Evolutionary conservation across 306 rosid species (phyloP), one percentile per base, ranked within the genome.

Genomic region (Inga laurina): DNA sequence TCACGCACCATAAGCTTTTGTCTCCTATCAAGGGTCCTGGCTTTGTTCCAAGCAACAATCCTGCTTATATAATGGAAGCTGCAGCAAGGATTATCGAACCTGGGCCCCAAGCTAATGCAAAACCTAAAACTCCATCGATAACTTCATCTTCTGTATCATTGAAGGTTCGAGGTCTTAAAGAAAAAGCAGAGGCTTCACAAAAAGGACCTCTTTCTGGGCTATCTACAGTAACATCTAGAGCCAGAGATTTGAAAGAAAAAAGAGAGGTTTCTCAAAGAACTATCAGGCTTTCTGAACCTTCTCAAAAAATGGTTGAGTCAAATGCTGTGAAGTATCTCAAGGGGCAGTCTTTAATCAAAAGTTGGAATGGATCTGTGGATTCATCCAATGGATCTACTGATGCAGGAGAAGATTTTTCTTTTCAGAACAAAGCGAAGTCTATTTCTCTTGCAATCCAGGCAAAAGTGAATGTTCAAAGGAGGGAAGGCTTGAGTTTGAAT

Each of bases 371-470:
- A 82, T 86, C 92, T 78, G 82, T 56, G 35, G 98, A 93, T 62
- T 46, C 91, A 21, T 81, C 92, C 46, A 87, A 87, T 45, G 83
- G 85, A 81, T 80, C 87, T 72, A 82, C 91, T 46, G 79, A 85
- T 35, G 80, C 69, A 37, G 97, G 89, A 85, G 94, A 91, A 84
- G 90, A 74, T 13, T 78, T 84, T 78, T 82, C 89, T 75, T 78
- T 75, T 68, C 89, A 76, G 84, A 87, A 72, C 52, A 92, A 88
- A 64, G 96, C 94, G 67, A 93, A 87, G 87, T 96, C 99, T 57
- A 80, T 96, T 79, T 96, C 99, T 3, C 99, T 96, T 83, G 99
- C 99, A 59, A 83, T 96, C 81, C 99, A 96, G 86, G 99, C 99
- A 77, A 96, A 96, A 84, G 99, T 93, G 83, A 96, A 96, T 86